phyloP scores from a whole-genome alignment of 2,329 filamentous ascomycete genomes.

The Colletotrichum trifolii region DNA sequence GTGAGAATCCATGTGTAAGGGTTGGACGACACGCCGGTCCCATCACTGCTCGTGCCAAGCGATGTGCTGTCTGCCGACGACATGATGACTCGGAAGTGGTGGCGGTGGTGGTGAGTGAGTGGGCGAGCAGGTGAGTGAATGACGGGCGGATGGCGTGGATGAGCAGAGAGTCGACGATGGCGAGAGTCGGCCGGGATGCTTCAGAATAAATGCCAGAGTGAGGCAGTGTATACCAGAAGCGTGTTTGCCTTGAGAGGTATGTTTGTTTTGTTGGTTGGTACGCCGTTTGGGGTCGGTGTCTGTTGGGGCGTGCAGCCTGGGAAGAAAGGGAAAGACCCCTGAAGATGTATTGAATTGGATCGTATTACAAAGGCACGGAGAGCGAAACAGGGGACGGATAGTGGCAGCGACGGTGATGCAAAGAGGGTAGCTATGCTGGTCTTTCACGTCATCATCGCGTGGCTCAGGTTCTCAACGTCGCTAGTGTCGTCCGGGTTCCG shows the following conservation, averaged over 20 bases:
- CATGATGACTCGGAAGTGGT: slow-evolving; percentile 15
- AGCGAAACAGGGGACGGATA: slow-evolving; percentile 28
- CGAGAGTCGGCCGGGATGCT: too few species aligned
- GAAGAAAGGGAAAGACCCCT: slow-evolving; percentile 14
- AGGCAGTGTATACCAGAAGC: slow-evolving; percentile 4
- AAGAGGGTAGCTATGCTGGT: slow-evolving; percentile 19
- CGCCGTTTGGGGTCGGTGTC: slow-evolving; percentile 3
- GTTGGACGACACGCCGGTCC: slow-evolving; percentile 51
- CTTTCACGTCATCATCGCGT: slow-evolving; percentile 37
- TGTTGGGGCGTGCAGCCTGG: slow-evolving; percentile 15
- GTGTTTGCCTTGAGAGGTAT: slow-evolving; percentile 4
- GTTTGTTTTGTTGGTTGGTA: slow-evolving; percentile 17
- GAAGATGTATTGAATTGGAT: slow-evolving; percentile 7
- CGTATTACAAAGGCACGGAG: slow-evolving; percentile 23
- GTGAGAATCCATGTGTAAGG: slow-evolving; percentile 69
- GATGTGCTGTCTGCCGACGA: slow-evolving; percentile 20
- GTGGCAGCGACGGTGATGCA: slow-evolving; percentile 28
- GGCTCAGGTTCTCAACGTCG: slow-evolving; percentile 25
- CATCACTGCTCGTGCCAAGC: slow-evolving; percentile 4
- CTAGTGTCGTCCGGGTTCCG: slow-evolving; percentile 17
- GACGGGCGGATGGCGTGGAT: too few species aligned
- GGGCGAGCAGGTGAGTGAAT: too few species aligned
- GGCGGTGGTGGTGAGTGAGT: neutral
- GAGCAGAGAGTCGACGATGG: too few species aligned
- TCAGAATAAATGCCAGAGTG: neutral